Conservation (phyloP, 768 basidiomycete species). For the Termitomyces sp. region DNA sequence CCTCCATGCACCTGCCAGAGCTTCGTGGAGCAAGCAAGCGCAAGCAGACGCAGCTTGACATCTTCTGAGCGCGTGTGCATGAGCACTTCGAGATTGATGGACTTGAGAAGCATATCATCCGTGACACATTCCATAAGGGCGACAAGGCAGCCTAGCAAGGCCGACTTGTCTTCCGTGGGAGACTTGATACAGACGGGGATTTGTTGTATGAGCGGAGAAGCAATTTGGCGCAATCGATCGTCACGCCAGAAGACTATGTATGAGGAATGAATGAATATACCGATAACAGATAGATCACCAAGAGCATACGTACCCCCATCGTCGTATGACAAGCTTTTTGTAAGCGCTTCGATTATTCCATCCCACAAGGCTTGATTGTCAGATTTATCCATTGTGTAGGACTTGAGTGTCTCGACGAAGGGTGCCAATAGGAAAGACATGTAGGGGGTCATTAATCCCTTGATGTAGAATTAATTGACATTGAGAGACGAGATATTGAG, state of each 20-base stretch:
- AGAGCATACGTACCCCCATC: conserved; percentile 59
- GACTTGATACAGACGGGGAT: conserved; percentile 43
- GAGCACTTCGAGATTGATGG: conserved; percentile 75
- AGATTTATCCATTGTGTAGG: conserved; percentile 30
- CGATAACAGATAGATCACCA: not conserved
- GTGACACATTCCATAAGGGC: conserved; percentile 48
- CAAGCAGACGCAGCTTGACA: conserved; percentile 57
- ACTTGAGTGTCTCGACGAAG: conserved; percentile 55
- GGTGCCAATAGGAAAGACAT: conserved; percentile 72
- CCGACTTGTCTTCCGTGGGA: conserved; percentile 28
- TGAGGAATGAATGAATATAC: not conserved
- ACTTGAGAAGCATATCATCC: conserved; percentile 66
- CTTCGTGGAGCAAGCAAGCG: conserved; percentile 60
- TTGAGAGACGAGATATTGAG: not conserved
- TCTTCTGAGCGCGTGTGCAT: conserved; percentile 90
- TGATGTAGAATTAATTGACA: not conserved
- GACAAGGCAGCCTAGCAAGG: conserved; percentile 45
- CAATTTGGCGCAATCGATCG: conserved; percentile 63
- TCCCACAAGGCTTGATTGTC: conserved; percentile 53
- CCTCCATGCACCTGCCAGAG: conserved; percentile 76
- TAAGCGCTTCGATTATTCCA: conserved; percentile 52
- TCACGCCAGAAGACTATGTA: conserved; percentile 78
- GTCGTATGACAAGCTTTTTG: conserved; percentile 69
- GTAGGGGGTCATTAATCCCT: conserved; percentile 90
- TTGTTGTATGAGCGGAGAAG: conserved; percentile 59